Evolutionary conservation across 345 rosid genomes (phyloP).

Genomic region (Gossypium arboreum): DNA sequence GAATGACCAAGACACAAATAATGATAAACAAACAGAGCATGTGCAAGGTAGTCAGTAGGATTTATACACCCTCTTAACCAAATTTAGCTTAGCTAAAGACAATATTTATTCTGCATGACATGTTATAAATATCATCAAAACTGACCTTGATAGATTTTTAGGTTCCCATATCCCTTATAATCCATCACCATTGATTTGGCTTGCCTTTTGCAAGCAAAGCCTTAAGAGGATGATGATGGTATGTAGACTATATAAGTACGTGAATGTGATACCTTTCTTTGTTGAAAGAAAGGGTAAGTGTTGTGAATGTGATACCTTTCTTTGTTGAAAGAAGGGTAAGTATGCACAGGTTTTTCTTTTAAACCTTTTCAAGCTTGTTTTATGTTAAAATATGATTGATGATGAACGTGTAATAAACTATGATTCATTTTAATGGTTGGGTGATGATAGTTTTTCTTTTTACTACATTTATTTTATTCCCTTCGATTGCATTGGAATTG

Average conservation of each 20-base stretch:
- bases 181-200: constrained; percentile 10
- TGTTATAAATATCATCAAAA: constrained; percentile 25
- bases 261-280: constrained; percentile 6
- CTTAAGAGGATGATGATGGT: not conserved
- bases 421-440: not conserved
- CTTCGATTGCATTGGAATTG: too few species aligned
- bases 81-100: constrained; percentile 28
- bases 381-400: constrained; percentile 12
- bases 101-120: constrained; percentile 32
- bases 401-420: not conserved
- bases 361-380: not conserved
- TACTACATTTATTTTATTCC: not conserved
- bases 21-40: constrained; percentile 32
- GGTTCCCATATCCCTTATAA: constrained; percentile 18
- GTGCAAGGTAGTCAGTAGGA: constrained; percentile 34
- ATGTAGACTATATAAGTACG: not conserved
- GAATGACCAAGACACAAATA: constrained; percentile 39
- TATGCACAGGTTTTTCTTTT: not conserved
- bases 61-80: constrained; percentile 23
- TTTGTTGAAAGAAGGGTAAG: constrained; percentile 21
- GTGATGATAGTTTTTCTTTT: not conserved
- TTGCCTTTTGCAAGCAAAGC: constrained; percentile 17
- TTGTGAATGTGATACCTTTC: constrained; percentile 23
- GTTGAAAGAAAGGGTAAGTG: constrained; percentile 19
- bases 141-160: constrained; percentile 31